phyloP scores from a whole-genome alignment of 768 basidiomycete species.

The Xerocomus spinulosus region DNA sequence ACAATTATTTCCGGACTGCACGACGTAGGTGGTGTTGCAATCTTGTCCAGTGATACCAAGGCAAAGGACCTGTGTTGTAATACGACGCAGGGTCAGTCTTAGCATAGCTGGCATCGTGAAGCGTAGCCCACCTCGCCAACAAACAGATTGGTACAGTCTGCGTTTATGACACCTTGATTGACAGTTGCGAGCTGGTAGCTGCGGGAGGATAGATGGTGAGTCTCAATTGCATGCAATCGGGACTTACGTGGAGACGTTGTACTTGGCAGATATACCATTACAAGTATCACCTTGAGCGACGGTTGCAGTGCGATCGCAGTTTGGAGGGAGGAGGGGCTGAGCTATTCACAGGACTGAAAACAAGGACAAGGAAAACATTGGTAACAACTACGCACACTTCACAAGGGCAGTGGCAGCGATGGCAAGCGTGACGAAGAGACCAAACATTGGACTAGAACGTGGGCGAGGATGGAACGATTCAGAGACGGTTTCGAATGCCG shows the following conservation, averaged over 20 bases:
- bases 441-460: slow-evolving; percentile 12
- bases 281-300: slow-evolving; percentile 58
- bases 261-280: slow-evolving; percentile 55
- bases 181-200: slow-evolving; percentile 58
- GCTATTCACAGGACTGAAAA: slow-evolving; percentile 33
- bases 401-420: slow-evolving; percentile 10
- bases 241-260: slow-evolving; percentile 61
- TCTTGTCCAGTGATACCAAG: slow-evolving; percentile 55
- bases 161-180: slow-evolving; percentile 45
- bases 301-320: slow-evolving; percentile 60
- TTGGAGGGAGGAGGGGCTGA: slow-evolving; percentile 36
- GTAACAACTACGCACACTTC: slow-evolving; percentile 15
- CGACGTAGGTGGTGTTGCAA: slow-evolving; percentile 48
- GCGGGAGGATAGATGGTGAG: background rate
- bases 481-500: no score
- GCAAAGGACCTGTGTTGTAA: slow-evolving; percentile 38
- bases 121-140: slow-evolving; percentile 39
- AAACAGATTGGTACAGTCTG: slow-evolving; percentile 54
- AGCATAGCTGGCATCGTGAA: no score
- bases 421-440: slow-evolving; percentile 12
- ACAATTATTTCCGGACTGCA: slow-evolving; percentile 51
- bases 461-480: no score
- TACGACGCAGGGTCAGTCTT: background rate
- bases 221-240: background rate
- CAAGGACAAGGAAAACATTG: background rate